These are phyloP conservation scores for Thielaviopsis punctulata DNA, from an alignment of 2,329 filamentous ascomycete species.

Conservation along the genomic window DNA sequence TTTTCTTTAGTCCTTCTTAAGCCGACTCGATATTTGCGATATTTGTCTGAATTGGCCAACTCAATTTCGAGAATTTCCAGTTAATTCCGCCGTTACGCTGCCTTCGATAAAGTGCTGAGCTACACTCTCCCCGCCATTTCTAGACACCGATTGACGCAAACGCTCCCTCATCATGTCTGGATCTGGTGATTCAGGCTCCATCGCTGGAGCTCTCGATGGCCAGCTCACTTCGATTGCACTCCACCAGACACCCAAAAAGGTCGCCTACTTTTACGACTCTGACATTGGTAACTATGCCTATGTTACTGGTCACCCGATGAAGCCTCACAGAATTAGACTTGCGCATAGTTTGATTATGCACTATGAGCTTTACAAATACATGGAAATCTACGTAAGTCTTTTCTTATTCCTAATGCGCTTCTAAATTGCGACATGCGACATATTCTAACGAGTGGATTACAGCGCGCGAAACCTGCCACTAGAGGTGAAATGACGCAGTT, in stretches of 20 bases:
- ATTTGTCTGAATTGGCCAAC: neutral
- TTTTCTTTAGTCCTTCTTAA: too few species aligned
- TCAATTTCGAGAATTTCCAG: neutral
- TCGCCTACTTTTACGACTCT: slow-evolving; percentile 96
- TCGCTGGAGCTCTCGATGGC: slow-evolving; percentile 8
- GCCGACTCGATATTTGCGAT: too few species aligned
- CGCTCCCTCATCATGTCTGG: slow-evolving; percentile 5
- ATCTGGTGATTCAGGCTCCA: slow-evolving; percentile 7
- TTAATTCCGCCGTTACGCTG: neutral
- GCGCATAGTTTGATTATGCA: slow-evolving; percentile 94
- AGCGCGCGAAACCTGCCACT: slow-evolving; percentile 75
- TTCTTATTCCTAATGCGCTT: slow-evolving; percentile 14
- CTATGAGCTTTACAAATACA: slow-evolving; percentile 88
- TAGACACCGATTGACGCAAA: neutral
- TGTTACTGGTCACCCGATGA: slow-evolving; percentile 94
- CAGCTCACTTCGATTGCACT: slow-evolving; percentile 28
- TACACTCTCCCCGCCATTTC: neutral
- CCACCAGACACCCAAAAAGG: slow-evolving; percentile 48
- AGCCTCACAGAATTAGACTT: slow-evolving; percentile 85
- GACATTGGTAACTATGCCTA: slow-evolving; percentile 98
- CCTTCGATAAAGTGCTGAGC: neutral
- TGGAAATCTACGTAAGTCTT: slow-evolving; percentile 77
- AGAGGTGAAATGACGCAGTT: slow-evolving; percentile 85
- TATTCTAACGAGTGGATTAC: slow-evolving; percentile 5
- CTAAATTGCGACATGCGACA: neutral